Base-by-base conservation (phyloP, 192 early-diverging fungal species). In the Lobosporangium transversale region DNA sequence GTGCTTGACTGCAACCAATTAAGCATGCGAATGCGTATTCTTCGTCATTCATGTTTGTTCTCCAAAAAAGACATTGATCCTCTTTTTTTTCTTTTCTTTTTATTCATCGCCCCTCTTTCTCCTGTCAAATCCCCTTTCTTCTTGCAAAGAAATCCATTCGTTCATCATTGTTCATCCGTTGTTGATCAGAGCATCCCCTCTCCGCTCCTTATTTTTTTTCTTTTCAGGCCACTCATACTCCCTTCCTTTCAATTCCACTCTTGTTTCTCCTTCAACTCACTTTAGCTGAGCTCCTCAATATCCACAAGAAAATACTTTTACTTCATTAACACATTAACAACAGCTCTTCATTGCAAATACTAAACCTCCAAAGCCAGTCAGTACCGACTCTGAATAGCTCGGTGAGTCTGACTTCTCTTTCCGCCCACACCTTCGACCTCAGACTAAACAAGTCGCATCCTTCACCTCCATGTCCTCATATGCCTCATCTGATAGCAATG, bases 401-500 rank as follows among this genome's bases (percentile, higher is more conserved):
- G 31, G 30, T 14, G 68, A 61, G 18, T 15, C 9, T 4, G 30
- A 32, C 21, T 2, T 71, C 23, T 26, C 61, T 21, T 71, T 71
- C 29, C 60, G 69, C 15, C 69, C 59, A 23, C 66, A 68, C 49
- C 73, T 81, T 21, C 42, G 42, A 52, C 58, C 74, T 20, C 73
- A 74, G 43, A 58, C 58, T 33, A 61, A 62, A 47, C 81, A 74
- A 20, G 23, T 56, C 9, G 33, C 29, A 33, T 82, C 81, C 4
- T 68, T 66, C 55, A 74, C 81, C 12, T 82, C 81, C 23, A 58
- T 82, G 37, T 79, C 75, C 27, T 82, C 81, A 24, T 82, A 82
- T 40, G 73, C 61, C 20, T 79, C 76, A 44, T 65, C 70, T 15
- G 53, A 57, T 11, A 43, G 37, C 15, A 59, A 27, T 40, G 40